Evolutionary conservation across 192 early-diverging fungal species (phyloP), one percentile per base, ranked within the genome.

Genomic region (Entomortierella parvispora): DNA sequence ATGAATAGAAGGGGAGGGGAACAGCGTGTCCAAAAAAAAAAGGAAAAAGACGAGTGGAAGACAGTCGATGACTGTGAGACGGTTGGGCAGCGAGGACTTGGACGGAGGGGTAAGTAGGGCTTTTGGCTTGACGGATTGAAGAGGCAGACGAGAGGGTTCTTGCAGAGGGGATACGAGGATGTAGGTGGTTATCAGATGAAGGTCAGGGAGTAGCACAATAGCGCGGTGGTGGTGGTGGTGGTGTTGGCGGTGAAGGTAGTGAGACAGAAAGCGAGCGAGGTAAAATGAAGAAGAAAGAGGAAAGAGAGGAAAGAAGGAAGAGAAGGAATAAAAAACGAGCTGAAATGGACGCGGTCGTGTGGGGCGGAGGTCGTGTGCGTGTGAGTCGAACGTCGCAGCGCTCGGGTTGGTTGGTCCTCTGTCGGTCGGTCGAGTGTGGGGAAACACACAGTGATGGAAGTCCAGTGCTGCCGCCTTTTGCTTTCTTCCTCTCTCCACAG

Each of bases 1-100:
- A 32, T 56, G 71, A 23, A 66, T 15, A 17, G 20, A 23, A 15
- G 52, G 32, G 28, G 49, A 31, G 25, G 37, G 34, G 31, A 66
- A 52, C 71, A 76, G 33, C 64, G 57, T 62, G 65, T 56, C 17
- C 10, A 22, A 8, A 34, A 52, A 34, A 26, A 22, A 10, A 42
- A 22, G 55, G n/a, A 22, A 42, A n/a, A 56, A 56, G 18, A 37
- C 2, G n/a, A 34, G 28, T 17, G 34, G 51, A 29, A 56, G n/a
- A n/a, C n/a, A n/a, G n/a, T n/a, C 18, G 47, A 15, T 14, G 47
- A 23, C 4, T 20, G 5, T 6, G 18, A 49, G 47, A 23, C 4
- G 47, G n/a, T n/a, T n/a, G n/a, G n/a, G n/a, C n/a, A n/a, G n/a
- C n/a, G n/a, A n/a, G n/a, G n/a, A n/a, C n/a, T n/a, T n/a, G n/a